phyloP scores from a whole-genome alignment of 805 yeast genomes.

The Torulaspora delbrueckii region DNA sequence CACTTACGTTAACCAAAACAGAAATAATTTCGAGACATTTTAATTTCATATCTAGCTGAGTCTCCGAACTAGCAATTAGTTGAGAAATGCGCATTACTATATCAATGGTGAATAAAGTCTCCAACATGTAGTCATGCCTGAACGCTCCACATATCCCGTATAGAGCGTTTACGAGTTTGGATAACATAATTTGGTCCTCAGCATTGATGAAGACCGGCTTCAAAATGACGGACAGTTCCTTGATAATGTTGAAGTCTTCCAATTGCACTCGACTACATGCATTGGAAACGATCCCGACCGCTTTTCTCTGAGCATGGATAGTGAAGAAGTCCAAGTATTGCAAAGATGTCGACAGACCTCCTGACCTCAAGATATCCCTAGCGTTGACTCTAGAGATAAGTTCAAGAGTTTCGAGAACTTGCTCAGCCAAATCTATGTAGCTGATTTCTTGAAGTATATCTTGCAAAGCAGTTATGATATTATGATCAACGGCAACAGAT shows the following conservation, averaged over 20 bases:
- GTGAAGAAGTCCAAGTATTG: slow-evolving; percentile 84
- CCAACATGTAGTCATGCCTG: slow-evolving; percentile 17
- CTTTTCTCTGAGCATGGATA: slow-evolving; percentile 80
- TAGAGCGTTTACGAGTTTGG: slow-evolving; percentile 22
- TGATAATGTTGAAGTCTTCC: slow-evolving; percentile 44
- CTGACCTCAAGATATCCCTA: slow-evolving; percentile 48
- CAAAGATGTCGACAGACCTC: slow-evolving; percentile 59
- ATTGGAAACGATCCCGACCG: slow-evolving; percentile 66
- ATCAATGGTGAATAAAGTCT: slow-evolving; percentile 23
- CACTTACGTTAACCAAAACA: slow-evolving; percentile 42
- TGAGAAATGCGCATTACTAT: slow-evolving; percentile 35
- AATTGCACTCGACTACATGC: slow-evolving; percentile 49
- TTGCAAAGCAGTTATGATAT: slow-evolving; percentile 62
- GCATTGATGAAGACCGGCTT: slow-evolving; percentile 49
- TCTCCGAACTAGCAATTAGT: slow-evolving; percentile 31
- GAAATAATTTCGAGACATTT: slow-evolving; percentile 41
- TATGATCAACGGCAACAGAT: slow-evolving; percentile 55
- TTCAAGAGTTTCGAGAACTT: slow-evolving; percentile 72
- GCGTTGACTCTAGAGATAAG: slow-evolving; percentile 56
- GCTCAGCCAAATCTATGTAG: slow-evolving; percentile 89
- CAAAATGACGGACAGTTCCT: slow-evolving; percentile 55
- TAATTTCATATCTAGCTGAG: slow-evolving; percentile 30
- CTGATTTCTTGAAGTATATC: slow-evolving; percentile 65
- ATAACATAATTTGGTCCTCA: slow-evolving; percentile 41
- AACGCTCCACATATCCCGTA: slow-evolving; percentile 29